Evolutionary conservation across 805 yeast genomes (phyloP), one percentile per base, ranked within the genome.

Genomic region (Cyberlindnera sargentensis): DNA sequence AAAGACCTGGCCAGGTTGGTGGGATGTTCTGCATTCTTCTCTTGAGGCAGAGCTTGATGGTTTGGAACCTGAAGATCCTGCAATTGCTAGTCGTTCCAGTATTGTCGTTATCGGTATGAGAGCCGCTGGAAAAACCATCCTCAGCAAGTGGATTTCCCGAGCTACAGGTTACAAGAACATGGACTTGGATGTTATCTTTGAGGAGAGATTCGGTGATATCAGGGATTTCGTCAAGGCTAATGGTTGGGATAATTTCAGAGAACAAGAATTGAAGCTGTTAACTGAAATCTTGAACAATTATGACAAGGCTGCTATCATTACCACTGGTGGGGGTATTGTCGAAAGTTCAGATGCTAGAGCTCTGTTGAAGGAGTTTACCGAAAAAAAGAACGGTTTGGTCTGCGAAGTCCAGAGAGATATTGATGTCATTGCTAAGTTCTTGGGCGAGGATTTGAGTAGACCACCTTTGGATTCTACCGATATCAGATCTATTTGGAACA

Each of bases 1-100:
- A 45, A 93, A 93, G 68, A 93, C 99, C 0, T 93, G 99, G 99
- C 99, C 99, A 23, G 98, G 97, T 33, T 93, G 99, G 99, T 93
- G 99, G 99, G 99, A 93, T 65, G 75, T 81, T 31, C 70, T 93
- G 49, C 89, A 81, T 60, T 75, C 84, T 40, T 66, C 73, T 39
- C 77, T 93, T 55, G 74, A 79, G 23, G 83, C 77, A 26, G 56
- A 64, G 8, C 63, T 93, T 32, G 84, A 80, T 55, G 99, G 99
- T 26, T 71, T 71, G 53, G 95, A 85, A 57, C 73, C 75, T 5
- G 47, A 50, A n/a, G 40, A 44, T 11, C 45, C 44, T 28, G 46
- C 48, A 6, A 47, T 52, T 25, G 56, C 57, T 28, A 75, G 73
- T 48, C 75, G 70, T 34, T 63, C 69, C 40, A 73, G 72, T 50